These are phyloP conservation scores for Krasilnikovozyma curviuscula DNA, from an alignment of 768 basidiomycete genomes.

Conservation along the genomic window DNA sequence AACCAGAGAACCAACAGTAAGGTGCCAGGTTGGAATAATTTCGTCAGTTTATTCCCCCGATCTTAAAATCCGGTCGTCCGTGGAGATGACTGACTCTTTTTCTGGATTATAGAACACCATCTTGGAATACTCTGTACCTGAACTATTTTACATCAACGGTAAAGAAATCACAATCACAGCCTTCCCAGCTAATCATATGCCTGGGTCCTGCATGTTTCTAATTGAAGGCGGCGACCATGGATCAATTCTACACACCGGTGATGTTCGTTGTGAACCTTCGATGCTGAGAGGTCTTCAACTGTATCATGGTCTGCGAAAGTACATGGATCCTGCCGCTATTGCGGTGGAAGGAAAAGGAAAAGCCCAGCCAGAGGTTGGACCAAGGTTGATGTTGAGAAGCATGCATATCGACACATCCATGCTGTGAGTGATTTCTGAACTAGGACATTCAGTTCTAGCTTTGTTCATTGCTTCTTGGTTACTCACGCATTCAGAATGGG, in stretches of 20 bases:
- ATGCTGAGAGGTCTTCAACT: constrained; percentile 32
- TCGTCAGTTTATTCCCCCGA: neutral
- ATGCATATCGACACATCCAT: neutral
- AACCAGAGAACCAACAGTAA: neutral
- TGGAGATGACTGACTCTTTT: neutral
- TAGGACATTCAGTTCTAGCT: neutral
- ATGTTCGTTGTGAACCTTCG: constrained; percentile 71
- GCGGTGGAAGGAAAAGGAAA: constrained; percentile 2
- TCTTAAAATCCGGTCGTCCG: constrained; percentile 34
- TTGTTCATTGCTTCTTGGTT: neutral
- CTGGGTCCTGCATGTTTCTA: constrained; percentile 82
- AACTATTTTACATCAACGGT: constrained; percentile 33
- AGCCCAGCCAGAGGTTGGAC: neutral
- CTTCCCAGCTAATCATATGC: constrained; percentile 85
- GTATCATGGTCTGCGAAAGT: neutral
- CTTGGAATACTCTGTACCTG: constrained; percentile 40
- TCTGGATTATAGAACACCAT: too few species aligned
- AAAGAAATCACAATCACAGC: constrained; percentile 54
- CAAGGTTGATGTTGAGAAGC: neutral
- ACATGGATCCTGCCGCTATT: neutral
- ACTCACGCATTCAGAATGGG: constrained; percentile 16
- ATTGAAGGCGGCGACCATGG: constrained; percentile 51
- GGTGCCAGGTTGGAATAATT: neutral
- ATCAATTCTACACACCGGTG: constrained; percentile 76
- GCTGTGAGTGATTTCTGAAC: neutral